These are phyloP conservation scores for Cutaneotrichosporon cavernicola DNA, from an alignment of 1,284 basidiomycete genomes.

Conservation along the genomic window DNA sequence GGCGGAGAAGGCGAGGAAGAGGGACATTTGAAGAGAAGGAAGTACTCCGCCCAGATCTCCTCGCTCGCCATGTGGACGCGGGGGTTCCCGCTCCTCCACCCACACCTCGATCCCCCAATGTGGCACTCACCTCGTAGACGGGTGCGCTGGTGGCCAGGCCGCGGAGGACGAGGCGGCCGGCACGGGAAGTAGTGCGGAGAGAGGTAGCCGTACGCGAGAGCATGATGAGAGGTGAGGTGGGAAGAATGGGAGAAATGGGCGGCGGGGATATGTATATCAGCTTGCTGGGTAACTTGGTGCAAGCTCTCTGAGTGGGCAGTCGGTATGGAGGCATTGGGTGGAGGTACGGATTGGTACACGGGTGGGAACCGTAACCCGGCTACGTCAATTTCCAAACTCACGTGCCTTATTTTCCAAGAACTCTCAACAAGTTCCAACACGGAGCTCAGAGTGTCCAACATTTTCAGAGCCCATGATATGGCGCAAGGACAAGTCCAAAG, in stretches of 20 bases:
- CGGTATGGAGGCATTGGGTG: neutral
- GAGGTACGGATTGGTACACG: neutral
- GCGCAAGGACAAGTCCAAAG: too few species aligned
- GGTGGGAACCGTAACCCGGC: neutral
- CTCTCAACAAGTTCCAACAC: neutral
- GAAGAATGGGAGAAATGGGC: neutral
- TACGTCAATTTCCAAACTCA: neutral
- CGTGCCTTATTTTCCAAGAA: conserved; percentile 4
- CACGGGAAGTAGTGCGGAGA: conserved; percentile 6
- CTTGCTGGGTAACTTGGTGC: neutral
- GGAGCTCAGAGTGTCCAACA: neutral
- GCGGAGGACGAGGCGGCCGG: conserved; percentile 23
- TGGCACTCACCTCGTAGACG: conserved; percentile 26
- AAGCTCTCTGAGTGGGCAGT: neutral
- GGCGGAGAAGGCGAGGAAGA: too few species aligned
- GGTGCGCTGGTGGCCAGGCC: conserved; percentile 25
- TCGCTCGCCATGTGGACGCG: neutral
- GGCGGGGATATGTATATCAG: neutral
- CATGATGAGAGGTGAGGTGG: neutral
- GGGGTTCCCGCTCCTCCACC: neutral
- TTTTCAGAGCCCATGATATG: neutral
- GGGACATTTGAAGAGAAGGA: neutral
- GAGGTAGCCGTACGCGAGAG: conserved; percentile 19
- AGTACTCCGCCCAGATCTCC: neutral
- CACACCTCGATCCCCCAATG: neutral